These are phyloP conservation scores for Toxicodendron radicans DNA, from an alignment of 345 rosid species.

Conservation along the genomic window DNA sequence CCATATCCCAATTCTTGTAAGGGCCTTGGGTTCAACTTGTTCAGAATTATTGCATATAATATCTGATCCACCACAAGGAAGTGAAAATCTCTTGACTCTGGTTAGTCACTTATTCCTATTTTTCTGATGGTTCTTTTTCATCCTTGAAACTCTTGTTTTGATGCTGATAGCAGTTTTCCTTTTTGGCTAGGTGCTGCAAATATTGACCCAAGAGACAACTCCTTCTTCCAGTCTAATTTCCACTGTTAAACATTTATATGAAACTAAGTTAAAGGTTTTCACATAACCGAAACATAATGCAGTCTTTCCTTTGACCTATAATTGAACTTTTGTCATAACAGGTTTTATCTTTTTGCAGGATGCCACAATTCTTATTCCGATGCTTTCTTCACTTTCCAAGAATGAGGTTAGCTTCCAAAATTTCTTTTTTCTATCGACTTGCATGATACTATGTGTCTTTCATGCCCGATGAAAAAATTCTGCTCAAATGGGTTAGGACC, in stretches of 20 bases:
- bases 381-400: conserved; percentile 89
- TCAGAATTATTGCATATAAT: conserved; percentile 72
- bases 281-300: conserved; percentile 13
- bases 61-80: conserved; percentile 97
- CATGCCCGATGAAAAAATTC: too few relatives aligned
- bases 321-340: conserved; percentile 15
- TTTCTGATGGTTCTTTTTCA: conserved; percentile 16
- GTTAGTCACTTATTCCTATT: conserved; percentile 39
- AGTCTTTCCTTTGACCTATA: conserved; percentile 13
- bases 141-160: conserved; percentile 18
- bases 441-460: background rate
- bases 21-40: conserved; percentile 84
- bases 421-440: background rate
- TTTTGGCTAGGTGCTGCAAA: conserved; percentile 76
- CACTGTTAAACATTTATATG: conserved; percentile 87
- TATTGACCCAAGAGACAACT: conserved; percentile 76
- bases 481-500: too few relatives aligned
- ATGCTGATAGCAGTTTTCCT: conserved; percentile 27
- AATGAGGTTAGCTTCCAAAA: conserved; percentile 59
- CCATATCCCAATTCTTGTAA: conserved; percentile 76
- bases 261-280: conserved; percentile 86
- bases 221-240: conserved; percentile 78
- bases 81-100: conserved; percentile 90
- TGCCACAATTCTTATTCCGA: conserved; percentile 89
- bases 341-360: conserved; percentile 60